These are phyloP conservation scores for Plasmodium blacklocki DNA, from an alignment of 169 alveolate genomes.

Conservation along the genomic window DNA sequence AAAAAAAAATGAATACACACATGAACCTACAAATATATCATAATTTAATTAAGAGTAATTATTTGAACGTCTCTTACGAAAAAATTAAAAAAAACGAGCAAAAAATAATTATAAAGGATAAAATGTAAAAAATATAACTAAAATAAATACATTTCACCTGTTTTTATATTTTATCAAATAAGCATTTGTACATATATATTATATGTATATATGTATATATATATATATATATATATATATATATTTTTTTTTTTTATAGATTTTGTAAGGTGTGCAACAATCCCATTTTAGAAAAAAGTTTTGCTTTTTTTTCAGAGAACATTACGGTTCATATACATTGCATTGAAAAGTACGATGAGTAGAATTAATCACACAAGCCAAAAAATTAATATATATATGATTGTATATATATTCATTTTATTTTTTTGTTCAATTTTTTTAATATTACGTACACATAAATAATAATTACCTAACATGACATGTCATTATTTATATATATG, in stretches of 20 bases:
- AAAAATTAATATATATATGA: too few relatives aligned
- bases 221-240: not conserved
- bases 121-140: constrained; percentile 6
- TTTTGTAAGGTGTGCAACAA: constrained; percentile 37
- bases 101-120: constrained; percentile 26
- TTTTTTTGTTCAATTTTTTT: too few relatives aligned
- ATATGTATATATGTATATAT: not conserved
- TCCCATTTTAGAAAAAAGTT: constrained; percentile 20
- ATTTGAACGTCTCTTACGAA: constrained; percentile 24
- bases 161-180: too few relatives aligned
- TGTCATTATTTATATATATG: too few relatives aligned
- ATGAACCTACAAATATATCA: constrained; percentile 46
- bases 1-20: constrained; percentile 19
- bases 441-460: too few relatives aligned
- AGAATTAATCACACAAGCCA: not conserved
- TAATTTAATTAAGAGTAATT: constrained; percentile 29
- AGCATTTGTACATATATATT: too few relatives aligned
- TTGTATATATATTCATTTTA: too few relatives aligned
- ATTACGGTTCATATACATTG: constrained; percentile 29
- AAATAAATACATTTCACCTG: not conserved
- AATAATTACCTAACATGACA: too few relatives aligned
- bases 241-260: not conserved
- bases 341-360: constrained; percentile 36
- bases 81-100: constrained; percentile 24
- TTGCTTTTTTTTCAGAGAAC: constrained; percentile 41